Conservation (phyloP, 129 eudicot species). For the Pulicaria dysenterica region DNA sequence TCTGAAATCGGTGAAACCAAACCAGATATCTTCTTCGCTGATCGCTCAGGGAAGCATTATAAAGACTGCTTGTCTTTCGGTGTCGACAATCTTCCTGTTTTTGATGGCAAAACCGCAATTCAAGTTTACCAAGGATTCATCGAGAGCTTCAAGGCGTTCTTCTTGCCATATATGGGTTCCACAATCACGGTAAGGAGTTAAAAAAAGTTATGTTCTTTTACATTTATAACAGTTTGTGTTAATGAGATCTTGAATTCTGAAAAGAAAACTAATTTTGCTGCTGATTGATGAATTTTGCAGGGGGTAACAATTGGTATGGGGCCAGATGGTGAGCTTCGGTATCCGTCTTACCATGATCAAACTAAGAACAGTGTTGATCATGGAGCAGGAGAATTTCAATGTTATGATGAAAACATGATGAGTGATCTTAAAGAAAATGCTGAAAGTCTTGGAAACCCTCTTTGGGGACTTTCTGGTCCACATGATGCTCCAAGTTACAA, state of each 20-base stretch:
- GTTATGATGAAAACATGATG: constrained; percentile 79
- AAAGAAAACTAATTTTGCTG: background rate
- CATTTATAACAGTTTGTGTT: background rate
- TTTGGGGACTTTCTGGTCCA: constrained; percentile 91
- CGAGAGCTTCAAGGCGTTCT: constrained; percentile 61
- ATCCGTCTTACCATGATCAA: constrained; percentile 55
- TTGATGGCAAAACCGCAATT: constrained; percentile 75
- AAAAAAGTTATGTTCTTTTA: constrained; percentile 16
- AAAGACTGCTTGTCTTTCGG: constrained; percentile 70
- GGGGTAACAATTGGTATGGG: constrained; percentile 81
- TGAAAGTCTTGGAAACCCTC: constrained; percentile 57
- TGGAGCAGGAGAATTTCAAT: constrained; percentile 93
- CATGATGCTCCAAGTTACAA: constrained; percentile 73
- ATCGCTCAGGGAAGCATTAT: constrained; percentile 62
- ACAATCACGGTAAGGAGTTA: constrained; percentile 68
- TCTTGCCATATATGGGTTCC: constrained; percentile 62
- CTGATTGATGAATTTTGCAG: constrained; percentile 38
- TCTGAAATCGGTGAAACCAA: constrained; percentile 55
- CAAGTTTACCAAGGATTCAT: constrained; percentile 66
- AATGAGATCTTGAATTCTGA: background rate
- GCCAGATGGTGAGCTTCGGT: constrained; percentile 89
- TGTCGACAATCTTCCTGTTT: constrained; percentile 78
- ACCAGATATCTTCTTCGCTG: constrained; percentile 66
- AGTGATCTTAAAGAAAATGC: constrained; percentile 52
- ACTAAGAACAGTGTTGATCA: constrained; percentile 10